A percentile compares a stretch with the other conserved stretches of the same genome.
These are phyloP conservation scores for Aspergillus sojae DNA, from an alignment of 2,329 filamentous ascomycete species.

Conservation along the genomic window DNA sequence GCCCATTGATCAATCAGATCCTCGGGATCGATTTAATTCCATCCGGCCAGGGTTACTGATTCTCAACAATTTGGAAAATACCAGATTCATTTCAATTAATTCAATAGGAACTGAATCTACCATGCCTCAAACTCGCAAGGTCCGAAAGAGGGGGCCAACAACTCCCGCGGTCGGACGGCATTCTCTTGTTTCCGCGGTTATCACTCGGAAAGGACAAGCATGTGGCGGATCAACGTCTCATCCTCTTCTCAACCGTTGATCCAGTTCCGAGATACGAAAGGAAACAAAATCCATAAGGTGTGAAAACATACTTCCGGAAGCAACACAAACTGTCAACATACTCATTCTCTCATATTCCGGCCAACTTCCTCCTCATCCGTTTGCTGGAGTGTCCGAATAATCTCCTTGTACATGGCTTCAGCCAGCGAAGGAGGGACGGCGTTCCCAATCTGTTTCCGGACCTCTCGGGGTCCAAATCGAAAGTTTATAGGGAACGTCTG, in stretches of 20 bases:
- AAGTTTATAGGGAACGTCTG: slow-evolving; percentile 70
- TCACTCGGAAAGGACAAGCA: slow-evolving; percentile 3
- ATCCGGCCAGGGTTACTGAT: background rate
- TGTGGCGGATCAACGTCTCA: slow-evolving; percentile 5
- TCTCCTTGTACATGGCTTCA: slow-evolving; percentile 40
- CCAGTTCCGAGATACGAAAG: background rate
- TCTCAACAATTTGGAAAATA: background rate
- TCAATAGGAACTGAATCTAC: background rate
- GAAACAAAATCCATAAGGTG: background rate
- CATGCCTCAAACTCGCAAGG: background rate
- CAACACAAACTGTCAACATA: background rate
- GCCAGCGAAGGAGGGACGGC: slow-evolving; percentile 67
- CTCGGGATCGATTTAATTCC: background rate
- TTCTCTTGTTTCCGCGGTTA: slow-evolving; percentile 11
- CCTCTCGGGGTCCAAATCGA: slow-evolving; percentile 52
- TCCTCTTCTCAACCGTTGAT: background rate
- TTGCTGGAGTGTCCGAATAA: slow-evolving; percentile 39
- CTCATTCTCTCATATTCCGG: background rate
- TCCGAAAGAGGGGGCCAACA: background rate
- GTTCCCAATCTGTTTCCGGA: slow-evolving; percentile 71
- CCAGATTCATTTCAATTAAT: background rate
- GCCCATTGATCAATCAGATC: slow-evolving; percentile 1
- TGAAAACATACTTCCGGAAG: background rate
- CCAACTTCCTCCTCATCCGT: slow-evolving; percentile 35
- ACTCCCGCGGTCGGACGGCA: slow-evolving; percentile 16